Evolutionary conservation across 257 asterid species (phyloP), one percentile per base, ranked within the genome.

Genomic region (Solanum acaule): DNA sequence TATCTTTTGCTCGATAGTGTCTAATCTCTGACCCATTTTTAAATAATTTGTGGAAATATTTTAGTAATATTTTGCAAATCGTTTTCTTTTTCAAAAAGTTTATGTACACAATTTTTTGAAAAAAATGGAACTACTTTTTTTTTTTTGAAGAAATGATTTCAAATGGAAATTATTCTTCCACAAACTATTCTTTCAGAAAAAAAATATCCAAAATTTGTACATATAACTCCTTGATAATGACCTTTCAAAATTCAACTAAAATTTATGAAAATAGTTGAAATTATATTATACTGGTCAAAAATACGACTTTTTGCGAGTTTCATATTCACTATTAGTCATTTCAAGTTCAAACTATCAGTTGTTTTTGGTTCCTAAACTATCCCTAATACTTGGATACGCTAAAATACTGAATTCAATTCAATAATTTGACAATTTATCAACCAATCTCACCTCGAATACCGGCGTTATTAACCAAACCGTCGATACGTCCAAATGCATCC

Each of bases 391-490:
- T 59, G n/a, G 67, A 3, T 59, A 59, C 67, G 25, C 31, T 35
- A 75, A 35, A 75, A 9, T 20, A 14, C 12, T 40, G 34, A 77
- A n/a, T 29, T 29, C 27, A 38, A 23, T 11, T 38, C 12, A 2
- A 23, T 8, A 23, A 35, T 13, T 40, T 16, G 33, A 23, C 23
- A 23, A 34, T 14, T 40, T 18, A 40, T 25, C 23, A 65, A n/a
- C 16, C 31, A 40, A 25, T 1, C 85, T 79, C 67, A 95, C 98
- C 96, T 94, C 96, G 89, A 2, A 92, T 29, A 6, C 98, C 98
- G 37, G 98, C 98, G 86, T 95, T 93, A 92, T 95, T 94, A 27
- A 94, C 87, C 88, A 95, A 40, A 73, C 88, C 95, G 70, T 95
- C 96, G 42, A 94, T 91, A 20, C 89, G 89, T 4, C 98, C 98